Percentiles rank a stretch among this genome's conserved stretches.
Conservation (phyloP, 495 filamentous ascomycete species). For the Podospora pseudocomata region DNA sequence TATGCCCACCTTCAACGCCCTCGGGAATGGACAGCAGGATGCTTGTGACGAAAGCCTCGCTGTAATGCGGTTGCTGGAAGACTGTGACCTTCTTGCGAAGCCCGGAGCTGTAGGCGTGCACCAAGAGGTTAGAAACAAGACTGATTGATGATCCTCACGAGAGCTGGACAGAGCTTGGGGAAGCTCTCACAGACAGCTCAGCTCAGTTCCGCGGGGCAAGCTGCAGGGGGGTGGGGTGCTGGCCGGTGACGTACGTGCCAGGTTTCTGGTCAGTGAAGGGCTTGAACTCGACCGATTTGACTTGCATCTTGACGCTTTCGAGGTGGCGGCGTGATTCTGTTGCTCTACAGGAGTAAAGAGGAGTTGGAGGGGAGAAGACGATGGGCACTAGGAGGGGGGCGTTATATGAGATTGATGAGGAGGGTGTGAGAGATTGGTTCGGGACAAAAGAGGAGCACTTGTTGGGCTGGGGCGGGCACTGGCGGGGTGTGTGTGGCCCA, state of each 20-base stretch:
- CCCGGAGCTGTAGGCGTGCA: slow-evolving; percentile 66
- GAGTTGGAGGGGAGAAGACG: not conserved
- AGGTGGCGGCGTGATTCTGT: not conserved
- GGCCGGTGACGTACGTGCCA: slow-evolving; percentile 75
- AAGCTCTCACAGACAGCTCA: slow-evolving; percentile 25
- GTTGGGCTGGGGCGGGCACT: slow-evolving; percentile 6
- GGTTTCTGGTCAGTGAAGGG: slow-evolving; percentile 95
- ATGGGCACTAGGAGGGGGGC: not conserved
- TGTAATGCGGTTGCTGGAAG: slow-evolving; percentile 93
- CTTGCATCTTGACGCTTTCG: slow-evolving; percentile 52
- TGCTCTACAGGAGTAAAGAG: not conserved
- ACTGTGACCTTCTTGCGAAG: slow-evolving; percentile 98
- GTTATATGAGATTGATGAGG: not conserved
- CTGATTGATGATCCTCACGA: not conserved
- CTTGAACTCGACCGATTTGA: slow-evolving; percentile 70
- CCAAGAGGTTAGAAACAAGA: slow-evolving; percentile 2
- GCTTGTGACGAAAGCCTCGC: slow-evolving; percentile 89
- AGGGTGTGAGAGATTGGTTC: slow-evolving; percentile 1
- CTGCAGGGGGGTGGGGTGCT: slow-evolving; percentile 24
- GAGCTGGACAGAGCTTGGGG: slow-evolving; percentile 8
- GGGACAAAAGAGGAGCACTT: slow-evolving; percentile 6
- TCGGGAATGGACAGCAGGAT: slow-evolving; percentile 95
- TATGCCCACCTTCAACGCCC: slow-evolving; percentile 61
- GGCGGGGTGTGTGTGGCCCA: not conserved
- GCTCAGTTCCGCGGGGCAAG: slow-evolving; percentile 33